Evolutionary conservation across 306 rosid genomes (phyloP).

Genomic region (Chamaecrista fasciculata): DNA sequence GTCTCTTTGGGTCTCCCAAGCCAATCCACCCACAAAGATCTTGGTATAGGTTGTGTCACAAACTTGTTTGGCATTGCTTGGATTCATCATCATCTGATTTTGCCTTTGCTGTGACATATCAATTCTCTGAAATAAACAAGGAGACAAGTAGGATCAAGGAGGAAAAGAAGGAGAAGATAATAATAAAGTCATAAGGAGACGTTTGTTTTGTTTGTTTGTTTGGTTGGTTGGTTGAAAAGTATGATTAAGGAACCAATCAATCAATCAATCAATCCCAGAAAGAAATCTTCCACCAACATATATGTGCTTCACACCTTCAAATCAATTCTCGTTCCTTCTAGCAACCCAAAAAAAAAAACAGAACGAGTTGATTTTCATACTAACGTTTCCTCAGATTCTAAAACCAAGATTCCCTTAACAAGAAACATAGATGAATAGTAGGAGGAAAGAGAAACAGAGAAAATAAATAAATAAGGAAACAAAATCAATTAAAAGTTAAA

Average conservation of each 20-base stretch:
- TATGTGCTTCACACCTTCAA: conserved; percentile 25
- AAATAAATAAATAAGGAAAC: neutral
- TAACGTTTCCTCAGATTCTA: conserved; percentile 50
- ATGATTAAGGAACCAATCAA: conserved; percentile 21
- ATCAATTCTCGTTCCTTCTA: conserved; percentile 35
- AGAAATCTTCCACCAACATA: conserved; percentile 32
- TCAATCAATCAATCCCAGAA: conserved; percentile 22
- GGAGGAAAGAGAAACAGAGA: neutral
- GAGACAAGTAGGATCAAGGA: conserved; percentile 12
- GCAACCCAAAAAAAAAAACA: too few relatives aligned
- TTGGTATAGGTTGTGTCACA: conserved; percentile 49
- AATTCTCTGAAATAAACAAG: neutral
- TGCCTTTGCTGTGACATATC: conserved; percentile 40
- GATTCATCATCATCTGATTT: conserved; percentile 36
- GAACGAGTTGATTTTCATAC: conserved; percentile 30
- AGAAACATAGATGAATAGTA: conserved; percentile 35
- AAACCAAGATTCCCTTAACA: conserved; percentile 54
- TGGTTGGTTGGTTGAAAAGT: conserved; percentile 30
- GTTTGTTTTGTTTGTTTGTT: conserved; percentile 41
- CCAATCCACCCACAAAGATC: conserved; percentile 63
- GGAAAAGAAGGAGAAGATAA: neutral
- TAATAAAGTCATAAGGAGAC: conserved; percentile 33
- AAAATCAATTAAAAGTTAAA: neutral
- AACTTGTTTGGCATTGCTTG: conserved; percentile 30
- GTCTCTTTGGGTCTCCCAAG: conserved; percentile 54